Base-by-base conservation (phyloP, 352 stramenopile genomes). In the Pythium sukuiense region DNA sequence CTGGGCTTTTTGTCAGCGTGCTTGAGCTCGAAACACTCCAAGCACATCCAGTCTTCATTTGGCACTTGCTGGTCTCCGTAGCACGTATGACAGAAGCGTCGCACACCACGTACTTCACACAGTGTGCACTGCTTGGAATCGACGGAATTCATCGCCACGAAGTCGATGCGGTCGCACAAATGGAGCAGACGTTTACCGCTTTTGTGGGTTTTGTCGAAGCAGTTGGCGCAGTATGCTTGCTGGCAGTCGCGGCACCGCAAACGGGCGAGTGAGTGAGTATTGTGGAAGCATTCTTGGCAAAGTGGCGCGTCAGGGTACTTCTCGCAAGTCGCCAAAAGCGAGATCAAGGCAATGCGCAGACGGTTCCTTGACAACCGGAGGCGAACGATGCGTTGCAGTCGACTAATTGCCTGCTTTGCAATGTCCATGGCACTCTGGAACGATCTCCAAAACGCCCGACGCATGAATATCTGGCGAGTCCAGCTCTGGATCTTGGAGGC, bases 161-260 rank as follows among this genome's bases (percentile, higher is more conserved):
- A 45, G 24, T 84, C 76, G 20, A 84, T 72, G 1, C 18, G 61
- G 24, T 81, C 61, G 1, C 59, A 61, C 20, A 81, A n/a, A 48
- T 84, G 76, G 20, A 70, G 66, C 54, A 74, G 45, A 4, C 76
- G 65, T 26, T 81, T 84, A 4, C 73, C 72, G 46, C 58, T 70
- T 26, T 53, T 50, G 58, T 84, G 76, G 1, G 57, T 24, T 30
- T 57, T 69, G 3, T 35, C 6, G 8, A 76, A 79, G 32, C 76
- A 84, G 0, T 61, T 16, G 0, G 33, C 48, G 14, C 76, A 84
- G 30, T 71, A 71, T 6, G 61, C 60, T 43, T 77, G 70, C 7
- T 45, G 18, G 20, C 76, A 83, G 24, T 77, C 66, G 13, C 63
- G 71, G 26, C 76, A 83, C 14, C 55, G 61, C 33, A 83, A 30